Conservation (phyloP, 139 green algal species). For the Chlorella sp. region DNA sequence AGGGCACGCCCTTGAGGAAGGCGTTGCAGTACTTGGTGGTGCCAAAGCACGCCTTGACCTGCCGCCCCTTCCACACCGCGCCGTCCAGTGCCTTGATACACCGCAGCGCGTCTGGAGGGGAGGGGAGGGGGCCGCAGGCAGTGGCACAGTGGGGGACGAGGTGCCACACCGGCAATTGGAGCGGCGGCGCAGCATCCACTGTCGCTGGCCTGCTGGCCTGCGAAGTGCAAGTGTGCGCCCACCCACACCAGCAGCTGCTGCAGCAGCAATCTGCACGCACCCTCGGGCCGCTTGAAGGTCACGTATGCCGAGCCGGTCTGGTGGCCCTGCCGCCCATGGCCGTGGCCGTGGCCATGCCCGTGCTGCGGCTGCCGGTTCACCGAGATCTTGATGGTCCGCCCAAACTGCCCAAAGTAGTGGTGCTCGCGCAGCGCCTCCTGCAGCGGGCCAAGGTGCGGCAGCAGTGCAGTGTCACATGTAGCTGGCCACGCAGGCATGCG, state of each 20-base stretch:
- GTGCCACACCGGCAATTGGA: too few species aligned
- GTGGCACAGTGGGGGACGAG: not conserved
- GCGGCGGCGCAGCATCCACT: too few species aligned
- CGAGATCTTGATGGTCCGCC: slow-evolving; percentile 69
- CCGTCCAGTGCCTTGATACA: slow-evolving; percentile 91
- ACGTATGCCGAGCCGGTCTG: slow-evolving; percentile 86
- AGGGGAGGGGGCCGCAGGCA: not conserved
- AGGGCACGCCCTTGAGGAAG: slow-evolving; percentile 87
- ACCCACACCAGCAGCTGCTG: too few species aligned
- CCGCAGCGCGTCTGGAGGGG: slow-evolving; percentile 69
- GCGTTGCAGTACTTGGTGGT: slow-evolving; percentile 98
- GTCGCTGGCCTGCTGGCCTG: too few species aligned
- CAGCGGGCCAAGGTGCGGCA: not conserved
- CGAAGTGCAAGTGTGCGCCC: too few species aligned
- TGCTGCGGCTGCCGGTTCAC: slow-evolving; percentile 73
- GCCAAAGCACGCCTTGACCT: slow-evolving; percentile 88
- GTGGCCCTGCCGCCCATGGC: slow-evolving; percentile 57
- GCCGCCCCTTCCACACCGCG: slow-evolving; percentile 71
- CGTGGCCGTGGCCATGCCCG: slow-evolving; percentile 23
- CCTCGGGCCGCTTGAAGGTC: slow-evolving; percentile 71
- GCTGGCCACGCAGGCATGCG: too few species aligned
- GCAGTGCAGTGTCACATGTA: too few species aligned
- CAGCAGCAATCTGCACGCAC: not conserved
- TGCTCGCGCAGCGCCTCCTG: slow-evolving; percentile 76
- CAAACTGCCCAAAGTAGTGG: slow-evolving; percentile 90